These are phyloP conservation scores for Dacryopinax spathularia DNA, from an alignment of 768 basidiomycete species.

Conservation along the genomic window DNA sequence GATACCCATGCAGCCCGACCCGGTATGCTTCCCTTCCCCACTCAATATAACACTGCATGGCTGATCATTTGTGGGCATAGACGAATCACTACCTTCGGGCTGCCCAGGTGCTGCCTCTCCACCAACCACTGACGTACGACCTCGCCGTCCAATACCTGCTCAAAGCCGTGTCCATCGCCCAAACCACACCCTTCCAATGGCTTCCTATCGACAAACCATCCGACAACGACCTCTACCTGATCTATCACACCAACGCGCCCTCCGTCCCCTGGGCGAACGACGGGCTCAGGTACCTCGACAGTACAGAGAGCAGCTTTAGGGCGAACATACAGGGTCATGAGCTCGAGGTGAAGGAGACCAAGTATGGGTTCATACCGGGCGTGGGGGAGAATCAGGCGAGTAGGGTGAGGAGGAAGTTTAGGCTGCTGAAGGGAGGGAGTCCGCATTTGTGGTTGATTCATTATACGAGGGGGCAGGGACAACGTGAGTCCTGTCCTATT, in stretches of 20 bases:
- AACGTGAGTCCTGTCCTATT: slow-evolving; percentile 34
- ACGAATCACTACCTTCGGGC: not conserved
- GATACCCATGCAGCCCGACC: not conserved
- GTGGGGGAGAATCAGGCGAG: slow-evolving; percentile 46
- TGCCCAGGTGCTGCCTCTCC: not conserved
- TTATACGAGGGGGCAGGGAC: slow-evolving; percentile 50
- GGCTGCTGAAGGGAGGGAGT: slow-evolving; percentile 58
- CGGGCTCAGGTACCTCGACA: not conserved
- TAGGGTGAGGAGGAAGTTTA: slow-evolving; percentile 55
- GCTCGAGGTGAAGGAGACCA: slow-evolving; percentile 59
- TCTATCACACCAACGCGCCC: not conserved
- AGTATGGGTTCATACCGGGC: slow-evolving; percentile 63
- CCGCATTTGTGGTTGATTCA: slow-evolving; percentile 62
- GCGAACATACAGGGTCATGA: slow-evolving; percentile 33
- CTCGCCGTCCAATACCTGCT: not conserved
- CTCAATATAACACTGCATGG: not conserved
- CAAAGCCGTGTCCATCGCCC: not conserved
- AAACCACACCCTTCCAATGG: not conserved
- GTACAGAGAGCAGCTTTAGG: not conserved
- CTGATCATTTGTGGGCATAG: not conserved
- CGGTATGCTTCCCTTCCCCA: not conserved
- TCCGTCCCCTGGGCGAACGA: not conserved
- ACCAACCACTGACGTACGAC: not conserved
- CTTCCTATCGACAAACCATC: not conserved
- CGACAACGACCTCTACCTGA: not conserved